Evolutionary conservation across 2,329 filamentous ascomycete species (phyloP), one percentile per base, ranked within the genome.

Genomic region (Hypoxylon sp.): DNA sequence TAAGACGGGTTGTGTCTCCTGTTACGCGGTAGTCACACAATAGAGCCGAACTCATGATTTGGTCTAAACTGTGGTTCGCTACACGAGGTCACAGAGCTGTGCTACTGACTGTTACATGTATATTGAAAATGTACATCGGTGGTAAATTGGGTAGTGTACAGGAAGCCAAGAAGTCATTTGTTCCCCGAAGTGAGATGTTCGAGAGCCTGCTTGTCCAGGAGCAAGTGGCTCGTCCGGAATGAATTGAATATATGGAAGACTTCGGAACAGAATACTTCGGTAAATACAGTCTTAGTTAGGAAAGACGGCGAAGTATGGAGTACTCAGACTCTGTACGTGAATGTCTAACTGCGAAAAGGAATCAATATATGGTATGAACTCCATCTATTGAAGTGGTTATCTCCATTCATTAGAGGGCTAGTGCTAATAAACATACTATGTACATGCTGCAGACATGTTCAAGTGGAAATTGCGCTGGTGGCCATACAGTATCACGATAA

Each of bases 61-160:
- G 37, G 37, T 8, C 37, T 17, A 17, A 15, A 7, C n/a, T 42
- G 15, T 17, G 37, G 37, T 8, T 42, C n/a, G 37, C 6, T n/a
- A 42, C 37, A 42, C 37, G 37, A n/a, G n/a, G n/a, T 42, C n/a
- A 42, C 37, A 42, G 37, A 42, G 37, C n/a, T 42, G 37, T 42
- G 37, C 6, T 17, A 17, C 37, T 42, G 37, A 42, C n/a, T 42
- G 37, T 42, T 8, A 42, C 37, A 42, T 17, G n/a, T 42, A 42
- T 8, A 42, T 42, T 42, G 37, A 6, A 42, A n/a, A 42, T 19
- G n/a, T 17, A 42, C 37, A 8, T 7, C 11, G 6, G 4, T 19
- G 37, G 6, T 17, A 2, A 6, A 42, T 42, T 8, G 37, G 17
- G n/a, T 17, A 27, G 3, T 4, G 24, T 10, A 6, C 6, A 6